phyloP scores from a whole-genome alignment of 331 rosid genomes.

The Malus hybrid region DNA sequence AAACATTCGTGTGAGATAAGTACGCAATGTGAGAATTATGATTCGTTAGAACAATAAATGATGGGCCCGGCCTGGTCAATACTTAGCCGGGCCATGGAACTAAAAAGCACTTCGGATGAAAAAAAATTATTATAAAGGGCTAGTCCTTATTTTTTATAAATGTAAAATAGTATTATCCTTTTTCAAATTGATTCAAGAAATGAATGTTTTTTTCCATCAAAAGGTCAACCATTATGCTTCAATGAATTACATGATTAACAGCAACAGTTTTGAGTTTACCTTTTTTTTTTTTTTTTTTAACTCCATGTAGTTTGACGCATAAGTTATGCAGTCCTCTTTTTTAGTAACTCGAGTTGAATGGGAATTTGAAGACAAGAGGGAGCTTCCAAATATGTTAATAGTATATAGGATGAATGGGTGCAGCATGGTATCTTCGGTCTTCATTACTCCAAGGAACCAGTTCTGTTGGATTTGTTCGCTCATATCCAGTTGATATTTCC shows the following conservation, averaged over 20 bases:
- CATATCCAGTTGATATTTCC: slow-evolving; percentile 38
- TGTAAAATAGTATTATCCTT: too few species aligned
- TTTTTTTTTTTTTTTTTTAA: background rate
- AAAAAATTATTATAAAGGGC: too few species aligned
- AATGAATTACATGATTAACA: background rate
- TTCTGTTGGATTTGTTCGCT: slow-evolving; percentile 14
- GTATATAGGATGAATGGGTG: background rate
- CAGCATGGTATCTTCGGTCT: background rate
- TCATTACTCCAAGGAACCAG: background rate
- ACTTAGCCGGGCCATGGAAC: too few species aligned
- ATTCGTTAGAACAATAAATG: too few species aligned
- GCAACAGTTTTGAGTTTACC: background rate
- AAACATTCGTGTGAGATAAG: background rate
- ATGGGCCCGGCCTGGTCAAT: too few species aligned
- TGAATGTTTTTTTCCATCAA: background rate
- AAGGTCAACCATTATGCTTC: background rate
- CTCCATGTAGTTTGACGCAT: background rate
- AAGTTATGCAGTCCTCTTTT: background rate
- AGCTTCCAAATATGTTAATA: slow-evolving; percentile 2
- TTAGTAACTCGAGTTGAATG: too few species aligned
- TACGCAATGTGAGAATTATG: background rate
- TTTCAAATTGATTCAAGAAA: background rate
- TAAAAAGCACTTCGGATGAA: too few species aligned
- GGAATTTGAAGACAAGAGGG: slow-evolving; percentile 9
- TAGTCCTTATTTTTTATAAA: too few species aligned